Conservation (phyloP, 257 asterid genomes). For the Vinca minor region DNA sequence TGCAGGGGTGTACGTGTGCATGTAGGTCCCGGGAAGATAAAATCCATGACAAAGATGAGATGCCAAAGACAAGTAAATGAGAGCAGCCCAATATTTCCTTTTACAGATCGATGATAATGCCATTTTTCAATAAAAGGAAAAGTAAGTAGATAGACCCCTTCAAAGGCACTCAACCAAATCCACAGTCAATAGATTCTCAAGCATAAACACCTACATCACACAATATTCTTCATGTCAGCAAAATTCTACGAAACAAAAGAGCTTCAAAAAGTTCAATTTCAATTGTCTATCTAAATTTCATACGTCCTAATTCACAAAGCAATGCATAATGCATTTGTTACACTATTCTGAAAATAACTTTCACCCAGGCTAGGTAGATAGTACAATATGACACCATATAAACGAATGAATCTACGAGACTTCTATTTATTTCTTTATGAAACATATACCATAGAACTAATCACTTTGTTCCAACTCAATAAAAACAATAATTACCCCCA, state of each 20-base stretch:
- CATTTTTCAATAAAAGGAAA: constrained; percentile 44
- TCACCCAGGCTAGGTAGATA: background rate
- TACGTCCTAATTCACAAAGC: background rate
- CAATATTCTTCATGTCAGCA: background rate
- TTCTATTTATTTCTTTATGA: background rate
- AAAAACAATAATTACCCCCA: background rate
- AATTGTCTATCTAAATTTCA: background rate
- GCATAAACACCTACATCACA: constrained; percentile 9
- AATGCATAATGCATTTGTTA: background rate
- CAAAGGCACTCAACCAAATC: constrained; percentile 24
- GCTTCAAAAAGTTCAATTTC: background rate
- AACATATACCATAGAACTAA: background rate
- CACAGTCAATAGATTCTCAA: constrained; percentile 20
- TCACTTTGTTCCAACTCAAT: background rate
- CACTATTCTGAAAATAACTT: background rate
- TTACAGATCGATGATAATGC: constrained; percentile 46
- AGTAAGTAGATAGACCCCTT: constrained; percentile 18
- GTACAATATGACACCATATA: background rate
- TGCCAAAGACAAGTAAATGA: constrained; percentile 38
- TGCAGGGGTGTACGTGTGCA: constrained; percentile 54
- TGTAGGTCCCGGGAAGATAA: constrained; percentile 76
- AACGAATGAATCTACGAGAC: background rate
- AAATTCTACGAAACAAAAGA: background rate
- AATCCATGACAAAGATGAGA: constrained; percentile 52
- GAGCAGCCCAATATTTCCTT: constrained; percentile 38